phyloP scores from a whole-genome alignment of 352 stramenopile species.

The Globisporangium spiculum region DNA sequence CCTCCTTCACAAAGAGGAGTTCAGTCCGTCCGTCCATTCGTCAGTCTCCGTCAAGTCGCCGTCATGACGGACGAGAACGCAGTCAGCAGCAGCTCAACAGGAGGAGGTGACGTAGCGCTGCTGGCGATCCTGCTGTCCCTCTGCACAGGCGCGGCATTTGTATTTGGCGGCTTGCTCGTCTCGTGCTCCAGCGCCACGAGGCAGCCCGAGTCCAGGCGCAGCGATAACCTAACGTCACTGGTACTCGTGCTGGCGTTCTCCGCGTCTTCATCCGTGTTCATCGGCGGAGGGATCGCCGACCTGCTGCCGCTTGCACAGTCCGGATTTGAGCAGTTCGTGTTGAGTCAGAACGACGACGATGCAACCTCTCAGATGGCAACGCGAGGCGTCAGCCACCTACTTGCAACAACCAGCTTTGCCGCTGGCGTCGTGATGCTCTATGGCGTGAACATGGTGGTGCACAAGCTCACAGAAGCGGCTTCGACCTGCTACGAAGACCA shows the following conservation, averaged over 20 bases:
- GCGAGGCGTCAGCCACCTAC: not conserved
- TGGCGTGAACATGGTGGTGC: not conserved
- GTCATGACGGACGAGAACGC: not conserved
- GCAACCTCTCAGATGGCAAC: not conserved
- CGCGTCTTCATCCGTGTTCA: conserved; percentile 1
- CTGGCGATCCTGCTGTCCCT: not conserved
- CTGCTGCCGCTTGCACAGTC: not conserved
- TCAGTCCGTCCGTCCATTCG: not conserved
- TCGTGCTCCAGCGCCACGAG: not conserved
- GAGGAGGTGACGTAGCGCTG: not conserved
- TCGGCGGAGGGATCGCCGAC: not conserved
- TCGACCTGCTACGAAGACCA: not conserved
- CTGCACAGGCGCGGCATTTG: not conserved
- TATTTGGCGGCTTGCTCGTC: not conserved
- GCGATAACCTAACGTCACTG: not conserved
- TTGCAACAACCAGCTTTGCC: not conserved
- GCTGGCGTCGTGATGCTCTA: not conserved
- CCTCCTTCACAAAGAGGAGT: not conserved
- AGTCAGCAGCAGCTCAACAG: not conserved
- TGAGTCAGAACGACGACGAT: not conserved
- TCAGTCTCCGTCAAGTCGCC: not conserved
- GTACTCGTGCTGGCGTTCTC: conserved; percentile 2
- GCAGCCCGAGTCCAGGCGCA: not conserved
- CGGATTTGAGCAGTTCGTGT: conserved; percentile 4
- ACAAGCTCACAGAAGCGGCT: not conserved